Base-by-base conservation (phyloP, 306 rosid species). In the Alnus rubra region DNA sequence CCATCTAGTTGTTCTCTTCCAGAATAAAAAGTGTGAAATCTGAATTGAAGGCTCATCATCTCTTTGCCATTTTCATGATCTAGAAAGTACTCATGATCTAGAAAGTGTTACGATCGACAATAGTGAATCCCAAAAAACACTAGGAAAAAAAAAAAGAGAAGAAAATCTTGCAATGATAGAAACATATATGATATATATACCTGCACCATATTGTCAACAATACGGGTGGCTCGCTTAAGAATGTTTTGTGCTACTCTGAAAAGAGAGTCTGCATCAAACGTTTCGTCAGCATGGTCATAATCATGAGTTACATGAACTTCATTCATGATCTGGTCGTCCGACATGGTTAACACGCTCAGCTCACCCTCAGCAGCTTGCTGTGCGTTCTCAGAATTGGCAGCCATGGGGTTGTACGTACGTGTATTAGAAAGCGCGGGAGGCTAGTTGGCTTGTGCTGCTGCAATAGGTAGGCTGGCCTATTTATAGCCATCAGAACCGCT, bases 171-270 rank as follows among this genome's bases (percentile, higher is more conserved):
- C 5, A 6, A 6, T 42, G 45, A 5, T 42, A 42, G 47, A 8
- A 13, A 13, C 9, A 23, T 23, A 9, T 67, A 86, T 42, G 5
- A 23, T 23, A 9, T 67, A 86, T 42, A 42, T 42, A 42, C 94
- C 94, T 82, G 96, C 11, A 86, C 88, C 42, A 84, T 75, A 42
- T 37, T 81, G 59, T 88, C 91, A 44, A 91, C 96, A 78, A 84
- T 75, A 52, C 70, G 87, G 31, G 88, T 84, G 3, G 93, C 82
- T 52, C 80, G 91, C 9, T 77, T 79, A 23, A 87, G 82, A 58
- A 87, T 84, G 78, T 78, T 87, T 12, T 91, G 86, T 6, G 79
- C 84, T 55, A 91, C 83, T 11, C 14, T 23, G 59, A 87, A 91
- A n/a, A 91, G 90, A 53, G 96, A 86, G 68, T 69, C 82, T 0